phyloP scores from a whole-genome alignment of 1,139 yeast genomes.

The Saccharomyces hybrid region DNA sequence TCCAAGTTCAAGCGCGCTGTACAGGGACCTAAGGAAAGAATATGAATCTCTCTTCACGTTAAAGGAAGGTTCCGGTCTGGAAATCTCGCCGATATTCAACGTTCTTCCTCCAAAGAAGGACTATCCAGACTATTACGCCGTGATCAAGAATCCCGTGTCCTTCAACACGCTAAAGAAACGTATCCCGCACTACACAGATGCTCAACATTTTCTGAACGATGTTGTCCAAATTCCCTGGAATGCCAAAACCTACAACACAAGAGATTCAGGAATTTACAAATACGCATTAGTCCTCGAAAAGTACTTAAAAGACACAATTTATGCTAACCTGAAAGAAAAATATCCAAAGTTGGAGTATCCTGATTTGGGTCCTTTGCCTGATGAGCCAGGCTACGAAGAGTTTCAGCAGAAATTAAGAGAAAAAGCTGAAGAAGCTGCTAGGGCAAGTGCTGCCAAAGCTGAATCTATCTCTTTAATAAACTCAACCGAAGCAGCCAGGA shows the following conservation, averaged over 20 bases:
- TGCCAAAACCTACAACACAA: no score
- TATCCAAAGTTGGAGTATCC: conserved; percentile 49
- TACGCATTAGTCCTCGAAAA: conserved; percentile 68
- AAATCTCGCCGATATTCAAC: no score
- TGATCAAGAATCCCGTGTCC: no score
- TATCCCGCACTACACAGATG: no score
- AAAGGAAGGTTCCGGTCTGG: conserved; percentile 19
- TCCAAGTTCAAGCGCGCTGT: conserved; percentile 5
- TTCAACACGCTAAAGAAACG: no score
- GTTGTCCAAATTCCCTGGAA: no score
- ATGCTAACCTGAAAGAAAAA: conserved; percentile 43
- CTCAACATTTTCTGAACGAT: no score
- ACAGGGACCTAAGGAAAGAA: conserved; percentile 16
- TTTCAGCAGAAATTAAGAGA: conserved; percentile 3
- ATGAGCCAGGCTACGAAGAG: conserved; percentile 30
- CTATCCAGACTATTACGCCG: no score
- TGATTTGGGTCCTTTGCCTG: conserved; percentile 66
- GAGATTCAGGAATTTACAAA: conserved; percentile 8
- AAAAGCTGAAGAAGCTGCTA: conserved; percentile 4
- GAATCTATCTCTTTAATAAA: conserved; percentile 1
- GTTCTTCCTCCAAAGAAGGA: no score
- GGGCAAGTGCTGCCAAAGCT: conserved; percentile 1
- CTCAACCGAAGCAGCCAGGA: conserved; percentile 7
- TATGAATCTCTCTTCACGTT: conserved; percentile 37
- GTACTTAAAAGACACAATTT: conserved; percentile 44